A percentile compares a stretch with the other conserved stretches of the same genome.
Evolutionary conservation across 2,329 filamentous ascomycete species (phyloP).

Genomic region (Colletotrichum sp.): DNA sequence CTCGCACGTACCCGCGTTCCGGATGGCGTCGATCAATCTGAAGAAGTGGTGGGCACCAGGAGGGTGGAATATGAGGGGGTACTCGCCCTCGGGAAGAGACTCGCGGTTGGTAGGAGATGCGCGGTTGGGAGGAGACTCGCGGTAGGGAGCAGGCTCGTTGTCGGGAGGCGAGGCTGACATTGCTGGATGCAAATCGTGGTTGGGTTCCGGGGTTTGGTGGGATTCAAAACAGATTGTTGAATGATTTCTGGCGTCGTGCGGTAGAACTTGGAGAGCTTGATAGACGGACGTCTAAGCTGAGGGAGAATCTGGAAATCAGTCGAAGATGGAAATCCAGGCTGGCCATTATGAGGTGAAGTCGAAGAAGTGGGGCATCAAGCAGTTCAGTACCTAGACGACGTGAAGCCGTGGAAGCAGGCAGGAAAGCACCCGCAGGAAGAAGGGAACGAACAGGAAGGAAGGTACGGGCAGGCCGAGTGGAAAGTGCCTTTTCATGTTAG

Average conservation of each 20-base stretch:
- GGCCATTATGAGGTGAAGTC: neutral
- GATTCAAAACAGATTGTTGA: neutral
- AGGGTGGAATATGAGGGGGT: neutral
- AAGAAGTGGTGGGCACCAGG: neutral
- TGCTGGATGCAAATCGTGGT: neutral
- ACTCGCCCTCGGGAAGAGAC: neutral
- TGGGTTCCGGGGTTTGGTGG: neutral
- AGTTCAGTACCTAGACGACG: neutral
- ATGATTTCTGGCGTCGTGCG: neutral
- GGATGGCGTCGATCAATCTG: neutral
- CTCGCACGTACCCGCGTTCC: neutral
- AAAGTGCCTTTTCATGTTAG: neutral
- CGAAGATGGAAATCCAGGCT: neutral
- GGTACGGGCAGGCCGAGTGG: neutral
- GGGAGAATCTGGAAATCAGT: fast-evolving
- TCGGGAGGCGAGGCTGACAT: neutral
- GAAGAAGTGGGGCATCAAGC: neutral
- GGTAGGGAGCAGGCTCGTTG: neutral
- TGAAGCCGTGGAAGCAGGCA: neutral
- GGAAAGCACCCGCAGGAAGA: neutral
- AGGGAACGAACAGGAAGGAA: fast-evolving
- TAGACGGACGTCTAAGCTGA: neutral
- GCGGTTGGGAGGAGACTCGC: neutral
- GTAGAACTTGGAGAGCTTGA: neutral
- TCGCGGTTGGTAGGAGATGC: neutral